Evolutionary conservation across 2,329 filamentous ascomycete genomes (phyloP), one percentile per base, ranked within the genome.

Genomic region (Colletotrichum theobromicola): DNA sequence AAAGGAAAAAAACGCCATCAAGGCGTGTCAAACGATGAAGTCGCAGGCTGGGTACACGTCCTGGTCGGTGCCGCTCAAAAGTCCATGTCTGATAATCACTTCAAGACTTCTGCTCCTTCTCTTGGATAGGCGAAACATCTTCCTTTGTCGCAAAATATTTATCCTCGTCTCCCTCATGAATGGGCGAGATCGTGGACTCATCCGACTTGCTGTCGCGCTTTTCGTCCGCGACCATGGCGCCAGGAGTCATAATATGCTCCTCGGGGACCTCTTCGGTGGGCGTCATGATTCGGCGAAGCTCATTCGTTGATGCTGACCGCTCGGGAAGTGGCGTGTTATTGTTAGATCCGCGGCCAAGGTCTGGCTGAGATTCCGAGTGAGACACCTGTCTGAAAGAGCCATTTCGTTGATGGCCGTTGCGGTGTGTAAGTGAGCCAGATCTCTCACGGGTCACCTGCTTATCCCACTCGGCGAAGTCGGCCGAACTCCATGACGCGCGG

Each of bases 401-500:
- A 57, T 77, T 83, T 15, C 83, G 78, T 24, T 83, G 79, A 34
- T 77, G 78, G 32, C 61, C 61, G 35, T n/a, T 57, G 16, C 60
- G 32, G 32, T 35, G 53, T 5, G 37, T 55, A 16, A 68, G 32
- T 42, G 71, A 66, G 8, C 78, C 77, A 2, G 80, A 77, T 7
- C 81, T 78, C 18, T 82, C 79, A 58, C 35, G 60, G 60, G 18
- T 62, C n/a, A 15, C 30, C 21, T 80, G 74, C 24, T 77, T 62
- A 63, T 83, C 79, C 81, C 83, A 84, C 50, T 86, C 84, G 8
- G 85, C 84, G 76, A 90, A 87, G 67, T 90, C 88, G 28, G 84
- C 85, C 7, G 88, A 85, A 77, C 85, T 90, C 88, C 89, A 90
- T 13, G 87, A 89, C 5, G 84, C 82, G 55, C 88, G 84, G 72